These are phyloP conservation scores for Soucietia sequanensis DNA, from an alignment of 805 yeast genomes.

Conservation along the genomic window DNA sequence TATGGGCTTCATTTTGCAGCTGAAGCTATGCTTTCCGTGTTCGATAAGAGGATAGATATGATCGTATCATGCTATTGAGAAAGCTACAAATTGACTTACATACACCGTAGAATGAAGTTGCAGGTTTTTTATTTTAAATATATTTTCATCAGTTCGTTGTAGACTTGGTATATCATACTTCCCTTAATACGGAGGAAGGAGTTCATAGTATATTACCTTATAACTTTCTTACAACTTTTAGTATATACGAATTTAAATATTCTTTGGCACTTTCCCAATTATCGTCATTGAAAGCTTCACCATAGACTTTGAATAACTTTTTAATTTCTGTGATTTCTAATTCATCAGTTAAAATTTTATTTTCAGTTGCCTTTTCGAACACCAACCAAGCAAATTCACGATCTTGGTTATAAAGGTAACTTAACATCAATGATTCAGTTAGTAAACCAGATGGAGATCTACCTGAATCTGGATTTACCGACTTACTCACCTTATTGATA, in stretches of 20 bases:
- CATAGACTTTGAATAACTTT: conserved; percentile 45
- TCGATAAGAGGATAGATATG: too few relatives aligned
- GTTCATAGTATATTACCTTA: too few relatives aligned
- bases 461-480: conserved; percentile 22
- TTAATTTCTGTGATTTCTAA: conserved; percentile 42
- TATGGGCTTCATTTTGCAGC: too few relatives aligned
- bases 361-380: conserved; percentile 45
- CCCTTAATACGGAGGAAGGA: too few relatives aligned
- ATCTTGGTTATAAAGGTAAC: conserved; percentile 44
- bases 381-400: conserved; percentile 54
- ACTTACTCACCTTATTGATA: conserved; percentile 35
- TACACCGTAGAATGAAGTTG: too few relatives aligned
- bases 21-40: too few relatives aligned
- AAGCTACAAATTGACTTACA: too few relatives aligned
- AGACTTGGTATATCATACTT: too few relatives aligned
- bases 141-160: too few relatives aligned
- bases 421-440: conserved; percentile 47
- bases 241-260: conserved; percentile 27
- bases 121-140: too few relatives aligned
- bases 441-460: conserved; percentile 44
- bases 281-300: conserved; percentile 48
- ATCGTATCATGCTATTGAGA: too few relatives aligned
- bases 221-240: conserved; percentile 9
- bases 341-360: conserved; percentile 35
- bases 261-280: conserved; percentile 30